These are phyloP conservation scores for Tetrapyrgos nigripes DNA, from an alignment of 1,284 basidiomycete genomes.

Conservation along the genomic window DNA sequence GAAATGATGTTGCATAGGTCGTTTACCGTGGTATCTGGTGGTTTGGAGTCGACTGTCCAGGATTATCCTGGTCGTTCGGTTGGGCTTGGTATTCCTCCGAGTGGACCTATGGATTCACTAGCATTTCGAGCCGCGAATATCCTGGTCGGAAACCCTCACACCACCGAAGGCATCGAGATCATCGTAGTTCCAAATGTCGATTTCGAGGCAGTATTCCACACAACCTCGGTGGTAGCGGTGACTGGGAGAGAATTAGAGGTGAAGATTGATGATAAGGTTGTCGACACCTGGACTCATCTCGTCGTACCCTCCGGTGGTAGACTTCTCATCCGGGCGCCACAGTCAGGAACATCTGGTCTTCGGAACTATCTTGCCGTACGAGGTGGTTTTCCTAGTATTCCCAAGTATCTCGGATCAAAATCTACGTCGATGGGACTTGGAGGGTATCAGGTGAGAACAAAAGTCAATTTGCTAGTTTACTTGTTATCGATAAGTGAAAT, in stretches of 20 bases:
- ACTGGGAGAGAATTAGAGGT: slow-evolving; percentile 58
- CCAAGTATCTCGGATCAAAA: slow-evolving; percentile 66
- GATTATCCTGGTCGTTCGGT: slow-evolving; percentile 65
- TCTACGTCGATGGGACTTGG: slow-evolving; percentile 68
- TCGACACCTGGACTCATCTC: slow-evolving; percentile 56
- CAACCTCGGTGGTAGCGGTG: slow-evolving; percentile 57
- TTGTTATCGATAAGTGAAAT: no score
- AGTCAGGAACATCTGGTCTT: slow-evolving; percentile 43
- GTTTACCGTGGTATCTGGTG: slow-evolving; percentile 62
- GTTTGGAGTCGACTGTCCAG: slow-evolving; percentile 69
- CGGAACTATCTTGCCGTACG: slow-evolving; percentile 63
- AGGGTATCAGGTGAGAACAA: slow-evolving; percentile 59
- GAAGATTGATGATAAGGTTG: slow-evolving; percentile 46
- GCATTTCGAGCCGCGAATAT: slow-evolving; percentile 67
- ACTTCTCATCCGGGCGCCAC: slow-evolving; percentile 46
- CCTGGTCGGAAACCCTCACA: slow-evolving; percentile 62
- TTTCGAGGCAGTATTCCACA: slow-evolving; percentile 53
- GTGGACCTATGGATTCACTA: slow-evolving; percentile 70
- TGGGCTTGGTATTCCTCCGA: slow-evolving; percentile 69
- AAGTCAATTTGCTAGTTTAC: no score
- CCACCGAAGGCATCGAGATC: slow-evolving; percentile 66
- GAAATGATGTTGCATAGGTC: slow-evolving; percentile 32
- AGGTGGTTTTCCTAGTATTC: slow-evolving; percentile 68
- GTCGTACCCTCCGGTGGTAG: slow-evolving; percentile 51
- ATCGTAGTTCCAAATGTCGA: slow-evolving; percentile 45